Base-by-base conservation (phyloP, 352 stramenopile species). In the Phytopythium delawarense region DNA sequence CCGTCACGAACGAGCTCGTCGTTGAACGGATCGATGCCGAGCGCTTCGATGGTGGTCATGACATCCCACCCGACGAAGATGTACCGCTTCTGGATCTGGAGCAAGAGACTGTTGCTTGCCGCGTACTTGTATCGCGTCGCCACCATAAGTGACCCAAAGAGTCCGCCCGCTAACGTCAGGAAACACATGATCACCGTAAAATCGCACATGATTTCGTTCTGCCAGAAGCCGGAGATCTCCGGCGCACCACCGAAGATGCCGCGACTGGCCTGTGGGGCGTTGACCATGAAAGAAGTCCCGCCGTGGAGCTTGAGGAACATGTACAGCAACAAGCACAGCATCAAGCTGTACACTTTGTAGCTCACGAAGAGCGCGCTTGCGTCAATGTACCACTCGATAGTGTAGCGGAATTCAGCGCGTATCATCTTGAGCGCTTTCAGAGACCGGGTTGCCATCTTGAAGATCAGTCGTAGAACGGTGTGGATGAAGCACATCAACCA, bases 401-500 rank as follows among this genome's bases (percentile, higher is more conserved):
- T 70, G 0, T 78, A 57, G 23, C 67, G 76, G 8, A 70, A 12
- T 2, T 67, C 50, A 1, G 63, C 42, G 1, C 61, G 62, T 9
- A 87, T 69, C 8, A 85, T 13, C 25, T 72, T 71, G 21, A 79
- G 67, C 7, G 58, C 60, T 32, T 75, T 79, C 35, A 85, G 23
- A 0, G 63, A 62, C 0, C 70, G 66, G 25, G 71, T 57, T 4
- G 30, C 35, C 13, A 87, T 6, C 21, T 86, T 86, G 20, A 79
- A 21, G 1, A 65, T 0, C 0, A 73, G 16, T 20, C 76, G 67
- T 2, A 77, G 28, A 0, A 76, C 5, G 4, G 76, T 77, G 49
- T 89, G 79, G 7, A 73, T 30, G 7, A 78, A 66, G 21, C 79
- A 89, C 65, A 87, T 81, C 55, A 87, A 64, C 79, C 79, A 89